Evolutionary conservation across 202 grass and related monocot genomes (phyloP).

Genomic region (Panicum hallii): DNA sequence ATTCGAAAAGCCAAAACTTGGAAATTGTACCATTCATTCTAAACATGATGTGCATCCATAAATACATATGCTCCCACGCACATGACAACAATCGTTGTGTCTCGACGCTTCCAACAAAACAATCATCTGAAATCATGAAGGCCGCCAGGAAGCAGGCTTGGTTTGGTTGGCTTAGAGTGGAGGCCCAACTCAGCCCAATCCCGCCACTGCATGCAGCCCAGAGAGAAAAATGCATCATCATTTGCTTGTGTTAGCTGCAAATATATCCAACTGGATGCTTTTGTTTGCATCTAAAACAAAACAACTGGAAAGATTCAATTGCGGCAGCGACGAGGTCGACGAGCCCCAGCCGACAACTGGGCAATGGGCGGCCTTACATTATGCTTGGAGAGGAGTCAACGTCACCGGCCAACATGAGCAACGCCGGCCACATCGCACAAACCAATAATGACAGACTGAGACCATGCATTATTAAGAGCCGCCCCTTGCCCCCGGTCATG

Average conservation of each 20-base stretch:
- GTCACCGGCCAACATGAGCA: not conserved
- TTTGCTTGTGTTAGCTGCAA: not conserved
- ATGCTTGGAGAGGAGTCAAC: not conserved
- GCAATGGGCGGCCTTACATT: conserved; percentile 25
- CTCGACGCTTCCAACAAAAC: too few relatives aligned
- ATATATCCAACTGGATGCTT: not conserved
- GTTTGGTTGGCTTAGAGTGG: not conserved
- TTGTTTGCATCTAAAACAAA: not conserved
- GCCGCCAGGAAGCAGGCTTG: too few relatives aligned
- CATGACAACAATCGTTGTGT: too few relatives aligned
- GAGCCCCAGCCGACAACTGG: conserved; percentile 12
- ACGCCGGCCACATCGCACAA: not conserved
- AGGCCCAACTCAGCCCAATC: not conserved
- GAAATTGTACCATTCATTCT: too few relatives aligned
- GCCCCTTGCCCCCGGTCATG: conserved; percentile 57
- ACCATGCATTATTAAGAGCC: conserved; percentile 32
- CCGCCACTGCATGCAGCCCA: not conserved
- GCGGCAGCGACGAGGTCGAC: not conserved
- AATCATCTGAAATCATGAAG: too few relatives aligned
- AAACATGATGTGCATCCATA: too few relatives aligned
- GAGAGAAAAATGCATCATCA: not conserved
- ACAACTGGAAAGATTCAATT: not conserved
- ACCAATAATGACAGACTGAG: conserved; percentile 18
- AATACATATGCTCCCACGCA: too few relatives aligned
- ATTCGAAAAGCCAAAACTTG: too few relatives aligned